Evolutionary conservation across 257 asterid genomes (phyloP).

Genomic region (Gentiana straminea): DNA sequence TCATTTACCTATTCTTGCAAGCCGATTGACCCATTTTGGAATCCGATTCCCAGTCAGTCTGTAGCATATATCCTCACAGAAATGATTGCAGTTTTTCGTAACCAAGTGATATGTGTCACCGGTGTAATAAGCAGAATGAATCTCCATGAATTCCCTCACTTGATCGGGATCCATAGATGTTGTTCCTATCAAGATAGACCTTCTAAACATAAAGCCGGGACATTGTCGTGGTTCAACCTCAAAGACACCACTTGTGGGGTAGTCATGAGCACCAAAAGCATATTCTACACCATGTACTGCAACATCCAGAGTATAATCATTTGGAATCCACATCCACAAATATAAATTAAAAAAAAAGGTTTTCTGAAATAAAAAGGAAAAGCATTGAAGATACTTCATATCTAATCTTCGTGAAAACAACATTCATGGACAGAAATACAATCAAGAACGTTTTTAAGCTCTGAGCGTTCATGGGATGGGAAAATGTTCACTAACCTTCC

Average conservation of each 20-base stretch:
- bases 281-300: conserved; percentile 72
- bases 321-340: background rate
- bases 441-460: too few species aligned
- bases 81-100: conserved; percentile 78
- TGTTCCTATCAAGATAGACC: conserved; percentile 60
- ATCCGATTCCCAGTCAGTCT: conserved; percentile 56
- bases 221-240: conserved; percentile 77
- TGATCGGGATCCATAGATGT: conserved; percentile 45
- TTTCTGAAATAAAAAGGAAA: too few species aligned
- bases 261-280: conserved; percentile 75
- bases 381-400: too few species aligned
- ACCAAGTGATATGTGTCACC: conserved; percentile 70
- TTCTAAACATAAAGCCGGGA: conserved; percentile 69
- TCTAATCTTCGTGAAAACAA: too few species aligned
- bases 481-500: conserved; percentile 41
- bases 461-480: conserved; percentile 1
- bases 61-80: conserved; percentile 65
- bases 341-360: background rate
- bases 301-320: conserved; percentile 11
- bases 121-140: conserved; percentile 35
- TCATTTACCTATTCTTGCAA: conserved; percentile 53
- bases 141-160: conserved; percentile 60
- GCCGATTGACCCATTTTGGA: conserved; percentile 86
- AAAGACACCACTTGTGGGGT: conserved; percentile 66
- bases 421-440: too few species aligned